Percentiles rank a stretch among this genome's conserved stretches.
phyloP scores from a whole-genome alignment of 2,329 filamentous ascomycete genomes.

The Trichoderma simmonsii region DNA sequence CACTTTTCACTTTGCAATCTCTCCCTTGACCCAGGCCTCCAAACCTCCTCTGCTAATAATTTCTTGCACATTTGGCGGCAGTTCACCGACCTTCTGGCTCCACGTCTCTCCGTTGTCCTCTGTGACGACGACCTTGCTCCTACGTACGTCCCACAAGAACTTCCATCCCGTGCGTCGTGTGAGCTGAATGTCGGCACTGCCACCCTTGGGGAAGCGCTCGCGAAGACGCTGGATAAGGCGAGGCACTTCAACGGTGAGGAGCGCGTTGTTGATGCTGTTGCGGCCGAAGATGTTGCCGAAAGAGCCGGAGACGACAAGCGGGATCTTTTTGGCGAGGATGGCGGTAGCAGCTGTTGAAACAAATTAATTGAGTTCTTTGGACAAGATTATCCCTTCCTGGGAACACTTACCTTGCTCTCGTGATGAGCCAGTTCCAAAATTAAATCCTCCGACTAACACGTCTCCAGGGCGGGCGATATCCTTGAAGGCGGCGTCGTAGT shows the following conservation, averaged over 20 bases:
- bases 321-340: conserved; percentile 46
- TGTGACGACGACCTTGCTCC: conserved; percentile 66
- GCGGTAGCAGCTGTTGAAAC: neutral
- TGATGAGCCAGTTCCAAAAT: neutral
- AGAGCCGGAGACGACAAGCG: conserved; percentile 73
- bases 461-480: conserved; percentile 59
- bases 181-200: conserved; percentile 43
- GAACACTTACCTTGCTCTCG: neutral
- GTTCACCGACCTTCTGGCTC: conserved; percentile 77
- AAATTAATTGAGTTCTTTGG: neutral
- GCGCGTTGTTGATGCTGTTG: conserved; percentile 74
- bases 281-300: conserved; percentile 81
- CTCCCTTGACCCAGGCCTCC: conserved; percentile 76
- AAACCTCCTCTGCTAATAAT: conserved; percentile 57
- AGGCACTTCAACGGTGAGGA: conserved; percentile 66
- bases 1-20: conserved; percentile 44
- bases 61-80: conserved; percentile 82
- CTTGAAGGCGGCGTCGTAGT: conserved; percentile 77
- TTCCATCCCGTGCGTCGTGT: conserved; percentile 81
- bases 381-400: neutral
- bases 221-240: conserved; percentile 63
- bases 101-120: conserved; percentile 67
- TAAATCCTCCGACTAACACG: conserved; percentile 75
- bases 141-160: conserved; percentile 73
- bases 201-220: conserved; percentile 50